Conservation (phyloP, 2,329 filamentous ascomycete genomes). For the Colletotrichum tropicale region DNA sequence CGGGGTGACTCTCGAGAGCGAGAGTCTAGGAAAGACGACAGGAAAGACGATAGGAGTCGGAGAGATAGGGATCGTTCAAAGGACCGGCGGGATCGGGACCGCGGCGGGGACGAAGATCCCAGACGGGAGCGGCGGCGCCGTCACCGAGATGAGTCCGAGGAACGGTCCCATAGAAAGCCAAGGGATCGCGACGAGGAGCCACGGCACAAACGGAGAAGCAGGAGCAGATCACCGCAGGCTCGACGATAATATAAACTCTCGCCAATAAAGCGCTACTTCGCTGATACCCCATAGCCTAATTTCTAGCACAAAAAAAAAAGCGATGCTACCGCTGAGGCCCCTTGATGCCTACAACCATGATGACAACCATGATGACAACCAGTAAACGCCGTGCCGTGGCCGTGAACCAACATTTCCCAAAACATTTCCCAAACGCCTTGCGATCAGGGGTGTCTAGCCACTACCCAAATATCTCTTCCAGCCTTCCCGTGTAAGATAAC, state of each 20-base stretch:
- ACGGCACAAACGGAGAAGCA: slow-evolving; percentile 6
- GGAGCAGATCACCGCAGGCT: slow-evolving; percentile 21
- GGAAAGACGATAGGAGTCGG: slow-evolving; percentile 21
- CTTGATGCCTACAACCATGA: not conserved
- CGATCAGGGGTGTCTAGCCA: slow-evolving; percentile 27
- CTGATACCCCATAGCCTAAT: not conserved
- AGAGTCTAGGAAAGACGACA: slow-evolving; percentile 30
- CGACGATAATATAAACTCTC: not conserved
- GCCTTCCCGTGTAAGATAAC: slow-evolving; percentile 71
- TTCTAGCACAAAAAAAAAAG: not conserved
- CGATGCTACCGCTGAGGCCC: not conserved
- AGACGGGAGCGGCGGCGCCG: slow-evolving; percentile 30
- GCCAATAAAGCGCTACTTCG: not conserved
- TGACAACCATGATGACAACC: not conserved
- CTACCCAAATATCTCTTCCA: slow-evolving; percentile 79
- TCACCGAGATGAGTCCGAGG: slow-evolving; percentile 31
- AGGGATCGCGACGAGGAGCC: slow-evolving; percentile 25
- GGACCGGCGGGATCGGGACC: slow-evolving; percentile 24
- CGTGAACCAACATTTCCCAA: not conserved
- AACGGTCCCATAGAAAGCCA: slow-evolving; percentile 21
- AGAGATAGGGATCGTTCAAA: slow-evolving; percentile 25
- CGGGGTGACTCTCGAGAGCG: slow-evolving; percentile 30
- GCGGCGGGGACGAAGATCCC: slow-evolving; percentile 23
- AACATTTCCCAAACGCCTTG: not conserved
- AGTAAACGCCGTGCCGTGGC: not conserved